Evolutionary conservation across 2,329 filamentous ascomycete genomes (phyloP), one percentile per base, ranked within the genome.

Genomic region (Akanthomyces dipterigenus): DNA sequence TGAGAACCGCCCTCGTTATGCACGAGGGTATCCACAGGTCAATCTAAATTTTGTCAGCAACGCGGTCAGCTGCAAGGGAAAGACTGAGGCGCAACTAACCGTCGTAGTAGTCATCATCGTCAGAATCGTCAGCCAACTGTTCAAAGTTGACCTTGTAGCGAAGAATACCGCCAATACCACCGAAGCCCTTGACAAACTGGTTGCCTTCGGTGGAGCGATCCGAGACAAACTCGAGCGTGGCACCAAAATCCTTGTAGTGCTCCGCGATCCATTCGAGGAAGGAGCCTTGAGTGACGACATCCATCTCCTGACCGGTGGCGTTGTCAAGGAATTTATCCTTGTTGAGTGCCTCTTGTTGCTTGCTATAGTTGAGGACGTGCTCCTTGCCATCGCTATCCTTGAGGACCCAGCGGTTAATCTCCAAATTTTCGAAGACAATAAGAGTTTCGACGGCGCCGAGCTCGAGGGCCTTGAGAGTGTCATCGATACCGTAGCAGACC

Each of bases 121-220:
- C 90, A 76, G 96, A 93, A 72, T 89, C 83, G 76, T 98, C 95
- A 77, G 89, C 89, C 77, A 99, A 85, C 78, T 99, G 96, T 80
- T 99, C 96, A 80, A 99, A 99, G 83, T 99, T 99, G 83, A 99
- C 91, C 83, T 97, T 97, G 87, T 99, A 99, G 70, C 95, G 92
- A 74, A 99, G 87, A 72, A 99, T 88, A 66, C 93, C 93, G 68
- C 95, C 95, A 70, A 99, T 96, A 73, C 95, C 95, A 88, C 95
- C 95, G 73, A 99, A 99, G 66, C 95, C 95, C 82, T 97, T 98
- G 72, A 99, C 95, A 78, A 99, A 99, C 82, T 99, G 95, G 80
- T 99, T 99, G 74, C 95, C 95, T 80, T 99, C 95, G 64, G 91
- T 96, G 64, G 93, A 98, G 67, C 92, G 89, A 75, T 99, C 96